A percentile compares a stretch with the other conserved stretches of the same genome.
Evolutionary conservation across 257 asterid species (phyloP).

Genomic region (Lithospermum erythrorhizon): DNA sequence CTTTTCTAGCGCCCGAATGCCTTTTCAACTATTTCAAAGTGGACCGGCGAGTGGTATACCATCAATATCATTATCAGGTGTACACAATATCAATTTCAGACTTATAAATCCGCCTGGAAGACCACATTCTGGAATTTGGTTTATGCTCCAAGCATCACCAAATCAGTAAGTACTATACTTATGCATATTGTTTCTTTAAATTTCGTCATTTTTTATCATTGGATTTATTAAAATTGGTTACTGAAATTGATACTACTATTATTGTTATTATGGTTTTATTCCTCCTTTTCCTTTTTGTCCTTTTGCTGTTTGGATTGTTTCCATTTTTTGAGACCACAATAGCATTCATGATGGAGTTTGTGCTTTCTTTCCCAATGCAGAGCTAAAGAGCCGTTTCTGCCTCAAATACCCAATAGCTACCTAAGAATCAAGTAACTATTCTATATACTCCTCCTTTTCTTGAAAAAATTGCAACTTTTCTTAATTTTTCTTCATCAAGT

Average conservation of each 20-base stretch:
- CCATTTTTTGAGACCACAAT: conserved; percentile 7
- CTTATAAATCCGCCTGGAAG: conserved; percentile 69
- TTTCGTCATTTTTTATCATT: too few species aligned
- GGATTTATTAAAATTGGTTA: background rate
- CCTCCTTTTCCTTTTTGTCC: background rate
- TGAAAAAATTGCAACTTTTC: background rate
- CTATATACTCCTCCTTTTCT: too few species aligned
- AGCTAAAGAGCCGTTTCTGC: conserved; percentile 69
- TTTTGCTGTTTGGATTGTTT: conserved; percentile 3
- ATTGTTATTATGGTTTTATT: background rate
- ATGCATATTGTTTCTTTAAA: too few species aligned
- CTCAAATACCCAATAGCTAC: conserved; percentile 86
- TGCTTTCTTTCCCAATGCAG: conserved; percentile 27
- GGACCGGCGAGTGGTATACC: too few species aligned
- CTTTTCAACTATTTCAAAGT: conserved; percentile 17
- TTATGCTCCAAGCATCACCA: conserved; percentile 59
- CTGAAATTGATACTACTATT: background rate
- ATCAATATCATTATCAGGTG: conserved; percentile 2
- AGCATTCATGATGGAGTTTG: conserved; percentile 11
- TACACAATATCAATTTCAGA: conserved; percentile 55
- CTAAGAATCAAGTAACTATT: conserved; percentile 73
- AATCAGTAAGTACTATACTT: conserved; percentile 48
- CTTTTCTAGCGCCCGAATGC: conserved; percentile 29
- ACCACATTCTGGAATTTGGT: conserved; percentile 87
- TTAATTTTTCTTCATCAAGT: background rate